These are phyloP conservation scores for Rhodotorula sp. DNA, from an alignment of 1,284 basidiomycete genomes.

Conservation along the genomic window DNA sequence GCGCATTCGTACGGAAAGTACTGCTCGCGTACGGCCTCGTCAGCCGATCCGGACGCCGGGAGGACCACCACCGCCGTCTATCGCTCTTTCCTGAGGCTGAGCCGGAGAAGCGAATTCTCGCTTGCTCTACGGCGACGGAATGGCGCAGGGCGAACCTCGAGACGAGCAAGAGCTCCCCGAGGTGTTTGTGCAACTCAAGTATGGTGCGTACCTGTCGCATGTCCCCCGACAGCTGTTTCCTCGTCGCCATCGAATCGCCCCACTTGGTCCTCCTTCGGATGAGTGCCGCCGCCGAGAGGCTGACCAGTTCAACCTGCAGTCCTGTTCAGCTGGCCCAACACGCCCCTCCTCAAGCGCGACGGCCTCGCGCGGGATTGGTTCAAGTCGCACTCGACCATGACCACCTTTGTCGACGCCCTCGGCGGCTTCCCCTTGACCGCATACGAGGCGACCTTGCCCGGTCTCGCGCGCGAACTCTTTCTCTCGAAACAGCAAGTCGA, in stretches of 20 bases:
- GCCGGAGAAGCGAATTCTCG: not conserved
- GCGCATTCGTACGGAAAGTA: too few species aligned
- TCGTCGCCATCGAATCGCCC: not conserved
- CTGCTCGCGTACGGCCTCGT: too few species aligned
- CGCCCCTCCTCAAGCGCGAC: constrained; percentile 23
- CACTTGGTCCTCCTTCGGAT: not conserved
- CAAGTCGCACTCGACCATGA: constrained; percentile 11
- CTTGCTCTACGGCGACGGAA: not conserved
- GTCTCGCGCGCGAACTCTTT: constrained; percentile 26
- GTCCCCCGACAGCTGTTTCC: not conserved
- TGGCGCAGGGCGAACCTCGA: not conserved
- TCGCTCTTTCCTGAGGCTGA: too few species aligned
- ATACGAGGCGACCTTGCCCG: constrained; percentile 9
- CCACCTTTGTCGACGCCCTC: constrained; percentile 8
- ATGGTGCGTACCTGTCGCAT: not conserved
- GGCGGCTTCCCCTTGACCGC: constrained; percentile 23
- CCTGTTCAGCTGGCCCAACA: constrained; percentile 30
- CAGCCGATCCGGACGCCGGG: too few species aligned
- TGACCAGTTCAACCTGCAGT: constrained; percentile 6
- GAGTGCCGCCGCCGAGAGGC: too few species aligned
- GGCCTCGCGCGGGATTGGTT: constrained; percentile 21
- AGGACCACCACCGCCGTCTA: too few species aligned
- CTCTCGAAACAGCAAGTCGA: constrained; percentile 7
- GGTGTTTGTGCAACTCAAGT: constrained; percentile 15
- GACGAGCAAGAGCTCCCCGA: not conserved